Percentiles rank a stretch among this genome's conserved stretches.
phyloP scores from a whole-genome alignment of 257 asterid genomes.

The Przewalskia tangutica region DNA sequence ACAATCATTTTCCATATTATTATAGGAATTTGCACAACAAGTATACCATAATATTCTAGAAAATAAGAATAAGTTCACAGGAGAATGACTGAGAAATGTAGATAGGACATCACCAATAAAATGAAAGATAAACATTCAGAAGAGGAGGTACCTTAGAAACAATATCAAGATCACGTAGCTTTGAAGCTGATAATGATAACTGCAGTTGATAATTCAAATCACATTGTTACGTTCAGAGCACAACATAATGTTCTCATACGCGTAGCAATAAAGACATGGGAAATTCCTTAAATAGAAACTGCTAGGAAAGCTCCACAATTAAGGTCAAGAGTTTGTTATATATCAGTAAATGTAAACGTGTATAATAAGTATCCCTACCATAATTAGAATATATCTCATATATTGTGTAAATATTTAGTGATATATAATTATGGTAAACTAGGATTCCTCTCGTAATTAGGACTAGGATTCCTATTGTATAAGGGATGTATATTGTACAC shows the following conservation, averaged over 20 bases:
- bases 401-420: too few species aligned
- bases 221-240: background rate
- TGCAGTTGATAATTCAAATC: slow-evolving; percentile 28
- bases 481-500: too few species aligned
- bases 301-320: background rate
- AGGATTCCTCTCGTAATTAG: too few species aligned
- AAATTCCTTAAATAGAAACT: background rate
- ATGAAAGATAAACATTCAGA: background rate
- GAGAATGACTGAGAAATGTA: background rate
- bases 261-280: background rate
- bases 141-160: slow-evolving; percentile 49
- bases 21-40: background rate
- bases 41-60: background rate
- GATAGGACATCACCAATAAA: background rate
- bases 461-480: too few species aligned
- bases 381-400: too few species aligned
- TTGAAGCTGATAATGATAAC: slow-evolving; percentile 78
- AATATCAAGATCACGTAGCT: slow-evolving; percentile 52
- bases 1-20: background rate
- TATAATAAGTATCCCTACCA: too few species aligned
- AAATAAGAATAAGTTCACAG: background rate
- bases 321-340: background rate
- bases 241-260: background rate
- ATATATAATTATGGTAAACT: too few species aligned
- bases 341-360: too few species aligned